These are phyloP conservation scores for Aureoboletus auriporus DNA, from an alignment of 768 basidiomycete genomes.

Conservation along the genomic window DNA sequence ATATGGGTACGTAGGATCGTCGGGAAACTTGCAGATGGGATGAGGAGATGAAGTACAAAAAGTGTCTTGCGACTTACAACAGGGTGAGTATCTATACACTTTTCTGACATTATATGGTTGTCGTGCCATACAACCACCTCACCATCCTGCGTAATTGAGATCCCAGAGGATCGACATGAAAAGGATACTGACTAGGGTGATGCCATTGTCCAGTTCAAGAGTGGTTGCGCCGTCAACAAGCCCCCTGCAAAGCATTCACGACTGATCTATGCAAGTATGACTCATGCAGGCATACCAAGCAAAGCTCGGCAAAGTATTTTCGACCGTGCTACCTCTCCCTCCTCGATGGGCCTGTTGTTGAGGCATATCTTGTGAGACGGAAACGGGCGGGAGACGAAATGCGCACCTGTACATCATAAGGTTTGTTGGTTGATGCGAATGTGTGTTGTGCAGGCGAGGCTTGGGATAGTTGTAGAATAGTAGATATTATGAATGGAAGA, in stretches of 20 bases:
- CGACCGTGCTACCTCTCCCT: slow-evolving; percentile 68
- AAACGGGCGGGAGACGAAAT: neutral
- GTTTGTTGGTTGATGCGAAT: slow-evolving; percentile 22
- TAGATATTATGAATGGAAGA: slow-evolving; percentile 6
- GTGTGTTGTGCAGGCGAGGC: slow-evolving; percentile 28
- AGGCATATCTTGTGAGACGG: slow-evolving; percentile 2
- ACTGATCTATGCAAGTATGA: slow-evolving; percentile 8
- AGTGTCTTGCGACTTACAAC: slow-evolving; percentile 38
- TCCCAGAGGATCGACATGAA: neutral
- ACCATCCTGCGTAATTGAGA: slow-evolving; percentile 51
- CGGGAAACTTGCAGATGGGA: slow-evolving; percentile 37
- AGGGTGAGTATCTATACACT: slow-evolving; percentile 68
- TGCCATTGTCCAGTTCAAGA: slow-evolving; percentile 74
- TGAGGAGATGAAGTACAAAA: neutral
- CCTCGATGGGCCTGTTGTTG: slow-evolving; percentile 64
- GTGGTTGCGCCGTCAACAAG: slow-evolving; percentile 73
- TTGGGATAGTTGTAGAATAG: slow-evolving; percentile 3
- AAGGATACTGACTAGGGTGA: slow-evolving; percentile 51
- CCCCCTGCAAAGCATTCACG: slow-evolving; percentile 43
- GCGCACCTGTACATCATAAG: slow-evolving; percentile 51
- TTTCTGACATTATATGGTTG: slow-evolving; percentile 54
- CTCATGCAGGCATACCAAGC: slow-evolving; percentile 50
- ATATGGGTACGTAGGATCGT: slow-evolving; percentile 66
- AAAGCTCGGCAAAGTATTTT: slow-evolving; percentile 71
- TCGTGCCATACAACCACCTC: slow-evolving; percentile 81